phyloP scores from a whole-genome alignment of 306 rosid genomes.

The Rosa chinensis region DNA sequence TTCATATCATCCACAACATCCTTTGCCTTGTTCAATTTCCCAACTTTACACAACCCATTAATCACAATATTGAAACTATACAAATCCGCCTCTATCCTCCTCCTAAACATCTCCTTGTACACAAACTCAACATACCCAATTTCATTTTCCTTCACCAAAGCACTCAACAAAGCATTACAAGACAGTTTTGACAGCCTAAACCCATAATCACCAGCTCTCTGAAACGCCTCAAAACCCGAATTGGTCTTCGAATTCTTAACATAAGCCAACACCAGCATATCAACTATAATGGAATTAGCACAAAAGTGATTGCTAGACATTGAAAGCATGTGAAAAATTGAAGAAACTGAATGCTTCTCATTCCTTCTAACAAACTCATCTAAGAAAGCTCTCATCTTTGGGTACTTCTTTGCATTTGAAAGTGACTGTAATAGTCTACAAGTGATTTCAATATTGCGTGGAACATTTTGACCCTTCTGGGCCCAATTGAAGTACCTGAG shows the following conservation, averaged over 20 bases:
- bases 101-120: constrained; percentile 70
- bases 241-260: constrained; percentile 45
- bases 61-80: constrained; percentile 44
- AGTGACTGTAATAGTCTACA: constrained; percentile 50
- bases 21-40: constrained; percentile 75
- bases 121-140: constrained; percentile 54
- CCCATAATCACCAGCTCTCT: constrained; percentile 72
- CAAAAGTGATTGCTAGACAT: constrained; percentile 26
- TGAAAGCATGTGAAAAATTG: constrained; percentile 60
- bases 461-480: constrained; percentile 45
- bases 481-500: constrained; percentile 80
- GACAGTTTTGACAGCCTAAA: constrained; percentile 57
- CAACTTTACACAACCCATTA: constrained; percentile 81
- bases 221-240: constrained; percentile 66
- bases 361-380: constrained; percentile 52
- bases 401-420: constrained; percentile 50
- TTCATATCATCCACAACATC: constrained; percentile 75
- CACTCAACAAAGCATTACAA: constrained; percentile 72
- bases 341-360: constrained; percentile 46
- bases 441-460: constrained; percentile 50
- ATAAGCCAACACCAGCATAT: constrained; percentile 71
- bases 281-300: constrained; percentile 53
- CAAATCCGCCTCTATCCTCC: constrained; percentile 58
- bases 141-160: constrained; percentile 59
- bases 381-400: constrained; percentile 63